Base-by-base conservation (phyloP, 768 basidiomycete species). In the Mrakia frigida region DNA sequence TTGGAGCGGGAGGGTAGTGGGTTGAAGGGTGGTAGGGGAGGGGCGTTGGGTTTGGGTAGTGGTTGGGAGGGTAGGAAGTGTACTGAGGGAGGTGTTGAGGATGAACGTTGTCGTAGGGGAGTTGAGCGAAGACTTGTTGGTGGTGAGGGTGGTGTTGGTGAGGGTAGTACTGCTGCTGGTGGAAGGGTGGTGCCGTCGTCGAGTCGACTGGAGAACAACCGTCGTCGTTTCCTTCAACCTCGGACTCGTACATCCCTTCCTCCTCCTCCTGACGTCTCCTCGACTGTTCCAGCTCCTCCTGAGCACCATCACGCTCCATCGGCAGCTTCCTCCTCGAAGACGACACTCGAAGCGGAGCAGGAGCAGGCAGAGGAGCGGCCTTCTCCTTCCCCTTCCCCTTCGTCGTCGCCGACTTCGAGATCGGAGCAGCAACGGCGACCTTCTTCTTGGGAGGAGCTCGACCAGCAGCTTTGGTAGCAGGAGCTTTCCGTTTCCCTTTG, bases 321-420 rank as follows among this genome's bases (percentile, higher is more conserved):
- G 56, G 10, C 18, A 5, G 11, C 28, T n/a, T 28, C n/a, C 56
- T 56, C 28, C 23, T 25, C 56, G 56, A n/a, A 25, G 56, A 28
- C 56, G 23, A 56, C 56, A 3, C 13, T 56, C 56, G 23, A 7
- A 25, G n/a, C 9, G 56, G 56, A 28, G 46, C 18, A 56, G 56
- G 56, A 56, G 56, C 16, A 16, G 14, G 31, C 7, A 33, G 33
- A 10, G 63, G 63, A 65, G 35, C 63, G 21, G n/a, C 63, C 63
- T 65, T 65, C 63, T 65, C 25, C 65, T 68, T 68, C 6, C 56
- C 28, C 56, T 56, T 56, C 25, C 56, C 56, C 13, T 56, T 28
- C n/a, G 25, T 25, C 53, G 23, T n/a, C 53, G 6, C n/a, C n/a
- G n/a, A n/a, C n/a, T n/a, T n/a, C n/a, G n/a, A n/a, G n/a, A n/a